These are phyloP conservation scores for Cyclostephanos tholiformis DNA, from an alignment of 108 stramenopile species.

Conservation along the genomic window DNA sequence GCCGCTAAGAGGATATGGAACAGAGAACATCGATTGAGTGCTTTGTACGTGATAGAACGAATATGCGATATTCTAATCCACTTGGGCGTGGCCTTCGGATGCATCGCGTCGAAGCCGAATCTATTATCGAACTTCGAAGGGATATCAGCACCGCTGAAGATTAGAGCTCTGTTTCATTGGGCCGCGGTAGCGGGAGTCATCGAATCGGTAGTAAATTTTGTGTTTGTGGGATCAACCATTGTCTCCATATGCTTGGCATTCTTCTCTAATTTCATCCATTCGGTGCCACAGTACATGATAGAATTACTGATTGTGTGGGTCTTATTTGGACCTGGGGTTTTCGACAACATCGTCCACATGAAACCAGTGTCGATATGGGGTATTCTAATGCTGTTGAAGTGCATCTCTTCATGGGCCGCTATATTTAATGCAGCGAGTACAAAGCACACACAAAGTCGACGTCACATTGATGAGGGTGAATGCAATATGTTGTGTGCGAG, in stretches of 20 bases:
- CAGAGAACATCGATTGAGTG: slow-evolving; percentile 10
- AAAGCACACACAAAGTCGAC: not conserved
- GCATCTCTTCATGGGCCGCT: slow-evolving; percentile 2
- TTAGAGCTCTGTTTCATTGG: slow-evolving; percentile 13
- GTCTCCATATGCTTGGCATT: not conserved
- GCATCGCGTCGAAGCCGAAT: slow-evolving; percentile 1
- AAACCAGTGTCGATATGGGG: slow-evolving; percentile 13
- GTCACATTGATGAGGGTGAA: slow-evolving; percentile 14
- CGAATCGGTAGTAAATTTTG: slow-evolving; percentile 18
- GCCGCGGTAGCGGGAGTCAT: slow-evolving; percentile 17
- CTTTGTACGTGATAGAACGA: not conserved
- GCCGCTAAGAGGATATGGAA: slow-evolving; percentile 11
- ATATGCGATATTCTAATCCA: slow-evolving; percentile 15
- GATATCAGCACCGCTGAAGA: not conserved
- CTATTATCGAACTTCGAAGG: slow-evolving; percentile 6
- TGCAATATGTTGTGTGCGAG: slow-evolving; percentile 13
- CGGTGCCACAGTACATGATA: slow-evolving; percentile 27
- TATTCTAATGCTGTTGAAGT: not conserved
- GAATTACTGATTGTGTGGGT: slow-evolving; percentile 27
- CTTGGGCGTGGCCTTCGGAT: slow-evolving; percentile 8
- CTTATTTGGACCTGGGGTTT: slow-evolving; percentile 22
- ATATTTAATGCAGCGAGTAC: not conserved
- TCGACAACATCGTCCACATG: not conserved
- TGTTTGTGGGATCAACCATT: not conserved
- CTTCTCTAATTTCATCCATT: slow-evolving; percentile 10